These are phyloP conservation scores for Alternaria solani DNA, from an alignment of 2,329 filamentous ascomycete genomes.

Conservation along the genomic window DNA sequence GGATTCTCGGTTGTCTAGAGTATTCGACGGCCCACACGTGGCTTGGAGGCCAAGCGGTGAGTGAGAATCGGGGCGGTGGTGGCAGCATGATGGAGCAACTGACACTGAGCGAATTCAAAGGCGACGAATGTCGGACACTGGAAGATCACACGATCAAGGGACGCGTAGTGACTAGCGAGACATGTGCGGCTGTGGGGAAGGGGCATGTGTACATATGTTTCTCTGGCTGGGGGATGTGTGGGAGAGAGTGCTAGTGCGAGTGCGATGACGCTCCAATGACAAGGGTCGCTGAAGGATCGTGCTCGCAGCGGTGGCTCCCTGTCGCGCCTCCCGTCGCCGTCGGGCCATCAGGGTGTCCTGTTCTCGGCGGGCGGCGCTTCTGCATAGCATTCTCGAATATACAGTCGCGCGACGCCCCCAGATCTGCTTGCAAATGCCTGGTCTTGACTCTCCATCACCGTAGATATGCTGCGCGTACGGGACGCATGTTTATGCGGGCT, in stretches of 20 bases:
- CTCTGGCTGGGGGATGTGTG: constrained; percentile 3
- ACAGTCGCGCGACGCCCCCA: constrained; percentile 23
- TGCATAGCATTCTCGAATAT: constrained; percentile 13
- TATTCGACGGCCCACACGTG: constrained; percentile 7
- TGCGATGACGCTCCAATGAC: constrained; percentile 32
- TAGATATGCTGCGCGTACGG: constrained; percentile 35
- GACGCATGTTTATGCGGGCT: constrained; percentile 39
- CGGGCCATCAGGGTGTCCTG: constrained; percentile 34
- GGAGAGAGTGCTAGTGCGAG: constrained; percentile 4
- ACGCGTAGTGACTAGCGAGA: background rate
- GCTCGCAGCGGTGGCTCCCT: constrained; percentile 25
- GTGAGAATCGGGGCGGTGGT: background rate
- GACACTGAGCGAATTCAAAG: background rate
- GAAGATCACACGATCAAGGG: constrained; percentile 4
- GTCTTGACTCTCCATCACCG: constrained; percentile 1
- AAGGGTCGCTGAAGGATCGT: constrained; percentile 29
- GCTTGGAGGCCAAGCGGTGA: constrained; percentile 4
- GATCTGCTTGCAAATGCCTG: constrained; percentile 1
- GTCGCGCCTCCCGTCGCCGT: constrained; percentile 16
- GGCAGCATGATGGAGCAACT: background rate
- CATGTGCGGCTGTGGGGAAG: constrained; percentile 5
- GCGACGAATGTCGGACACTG: background rate
- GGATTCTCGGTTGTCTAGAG: background rate
- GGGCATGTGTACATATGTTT: constrained; percentile 12
- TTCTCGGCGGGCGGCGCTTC: constrained; percentile 4